Evolutionary conservation across 371 early-diverging fungal species (phyloP).

Genomic region (Blakeslea trispora): DNA sequence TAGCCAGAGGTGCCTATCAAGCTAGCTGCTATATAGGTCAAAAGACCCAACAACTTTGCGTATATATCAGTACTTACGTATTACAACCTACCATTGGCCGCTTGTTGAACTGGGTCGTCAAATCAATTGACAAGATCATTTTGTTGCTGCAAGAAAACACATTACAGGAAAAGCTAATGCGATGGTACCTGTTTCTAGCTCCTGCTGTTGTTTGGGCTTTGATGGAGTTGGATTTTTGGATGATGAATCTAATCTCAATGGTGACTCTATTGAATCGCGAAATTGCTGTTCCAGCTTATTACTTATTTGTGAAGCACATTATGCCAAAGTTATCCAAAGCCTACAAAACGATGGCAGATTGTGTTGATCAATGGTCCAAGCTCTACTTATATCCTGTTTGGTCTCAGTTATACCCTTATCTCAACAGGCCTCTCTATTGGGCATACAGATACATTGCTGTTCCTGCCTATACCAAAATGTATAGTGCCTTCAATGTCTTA

Average conservation of each 20-base stretch:
- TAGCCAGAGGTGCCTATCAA: neutral
- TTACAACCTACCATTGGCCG: constrained; percentile 22
- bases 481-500: neutral
- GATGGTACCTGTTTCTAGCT: constrained; percentile 5
- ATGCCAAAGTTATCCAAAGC: constrained; percentile 18
- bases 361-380: neutral
- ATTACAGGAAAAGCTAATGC: constrained; percentile 9
- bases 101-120: constrained; percentile 11
- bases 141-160: constrained; percentile 15
- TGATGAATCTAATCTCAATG: neutral
- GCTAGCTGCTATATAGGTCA: neutral
- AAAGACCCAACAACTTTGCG: neutral
- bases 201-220: constrained; percentile 11
- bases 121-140: constrained; percentile 16
- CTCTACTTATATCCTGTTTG: constrained; percentile 18
- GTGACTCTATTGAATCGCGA: neutral
- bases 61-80: neutral
- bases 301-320: constrained; percentile 17
- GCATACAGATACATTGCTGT: constrained; percentile 5
- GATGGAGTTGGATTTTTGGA: neutral
- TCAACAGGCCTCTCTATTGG: constrained; percentile 8
- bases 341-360: constrained; percentile 6
- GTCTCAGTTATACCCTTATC: constrained; percentile 13
- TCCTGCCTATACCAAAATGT: constrained; percentile 7
- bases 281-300: constrained; percentile 15